Base-by-base conservation (phyloP, 768 basidiomycete genomes). In the Suillus hirtellus region DNA sequence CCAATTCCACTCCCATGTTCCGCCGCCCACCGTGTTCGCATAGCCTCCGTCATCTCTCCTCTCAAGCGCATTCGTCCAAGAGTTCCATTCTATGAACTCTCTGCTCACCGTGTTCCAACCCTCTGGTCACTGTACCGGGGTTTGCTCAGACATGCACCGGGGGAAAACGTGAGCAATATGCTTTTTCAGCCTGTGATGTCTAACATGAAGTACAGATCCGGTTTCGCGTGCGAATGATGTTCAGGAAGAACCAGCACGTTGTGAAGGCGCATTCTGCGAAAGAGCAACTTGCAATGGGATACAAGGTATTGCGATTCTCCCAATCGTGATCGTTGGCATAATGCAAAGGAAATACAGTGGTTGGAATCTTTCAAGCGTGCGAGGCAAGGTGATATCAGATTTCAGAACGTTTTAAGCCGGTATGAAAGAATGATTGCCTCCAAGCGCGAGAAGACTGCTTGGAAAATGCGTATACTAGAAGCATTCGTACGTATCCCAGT, bases 101-200 rank as follows among this genome's bases (percentile, higher is more conserved):
- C 81, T 0, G 88, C 87, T 0, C 94, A 96, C 72, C 84, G 88
- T 24, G 75, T 88, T 34, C 93, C 94, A 3, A 93, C 92, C 0
- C 73, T 90, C 68, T 92, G 91, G 89, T 74, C 80, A 0, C 76
- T 95, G 5, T 96, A 95, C 72, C 82, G 92, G 24, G 85, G 86
- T 4, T 79, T 96, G 15, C 74, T 92, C 55, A 76, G 80, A 35
- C 69, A 81, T 46, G 81, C 89, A 7, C 83, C 85, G 1, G 80
- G 80, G 15, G 80, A 83, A 34, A 78, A 84, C 70, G 89, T 91
- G 67, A 46, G 10, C 50, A 1, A 35, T 19, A n/a, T 34, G 38
- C n/a, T 47, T 47, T 59, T n/a, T 15, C 8, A 37, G 2, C 3
- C 40, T 19, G 34, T 19, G 50, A 59, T 31, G 40, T 62, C 40